These are phyloP conservation scores for Monosporozyma servazzii DNA, from an alignment of 805 yeast species.

Conservation along the genomic window DNA sequence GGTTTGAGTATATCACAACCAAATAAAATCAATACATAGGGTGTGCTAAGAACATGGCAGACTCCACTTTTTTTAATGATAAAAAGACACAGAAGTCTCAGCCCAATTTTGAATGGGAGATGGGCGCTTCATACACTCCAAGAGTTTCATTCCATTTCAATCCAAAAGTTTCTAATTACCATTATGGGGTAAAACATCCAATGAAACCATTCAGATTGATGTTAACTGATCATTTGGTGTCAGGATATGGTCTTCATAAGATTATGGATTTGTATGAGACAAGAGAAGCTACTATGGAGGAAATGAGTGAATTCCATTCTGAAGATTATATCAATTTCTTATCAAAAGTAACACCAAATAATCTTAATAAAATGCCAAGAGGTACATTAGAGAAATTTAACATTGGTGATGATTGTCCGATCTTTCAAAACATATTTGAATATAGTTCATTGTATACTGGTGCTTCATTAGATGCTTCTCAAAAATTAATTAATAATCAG, in stretches of 20 bases:
- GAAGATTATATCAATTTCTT: constrained; percentile 78
- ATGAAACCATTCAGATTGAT: constrained; percentile 94
- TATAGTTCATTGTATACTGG: constrained; percentile 78
- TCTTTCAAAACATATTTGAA: constrained; percentile 69
- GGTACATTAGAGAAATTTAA: constrained; percentile 56
- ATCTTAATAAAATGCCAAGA: constrained; percentile 44
- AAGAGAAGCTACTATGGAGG: constrained; percentile 70
- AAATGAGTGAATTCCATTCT: constrained; percentile 73
- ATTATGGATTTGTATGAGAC: constrained; percentile 86
- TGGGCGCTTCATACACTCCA: constrained; percentile 37
- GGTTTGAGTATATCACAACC: not conserved
- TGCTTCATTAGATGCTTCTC: constrained; percentile 84
- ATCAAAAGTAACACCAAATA: constrained; percentile 68
- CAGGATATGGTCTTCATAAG: constrained; percentile 75
- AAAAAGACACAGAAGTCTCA: constrained; percentile 32
- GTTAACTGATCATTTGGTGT: constrained; percentile 87
- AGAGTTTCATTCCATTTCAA: constrained; percentile 84
- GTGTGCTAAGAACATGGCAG: constrained; percentile 7
- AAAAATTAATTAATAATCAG: constrained; percentile 69
- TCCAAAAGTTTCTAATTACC: constrained; percentile 69
- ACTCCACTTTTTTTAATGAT: constrained; percentile 35
- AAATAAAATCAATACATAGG: not conserved
- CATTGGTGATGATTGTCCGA: constrained; percentile 92
- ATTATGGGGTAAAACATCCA: constrained; percentile 92
- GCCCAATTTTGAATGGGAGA: constrained; percentile 44